Evolutionary conservation across 2,329 filamentous ascomycete genomes (phyloP).

Genomic region (Pestalotiopsis sp.): DNA sequence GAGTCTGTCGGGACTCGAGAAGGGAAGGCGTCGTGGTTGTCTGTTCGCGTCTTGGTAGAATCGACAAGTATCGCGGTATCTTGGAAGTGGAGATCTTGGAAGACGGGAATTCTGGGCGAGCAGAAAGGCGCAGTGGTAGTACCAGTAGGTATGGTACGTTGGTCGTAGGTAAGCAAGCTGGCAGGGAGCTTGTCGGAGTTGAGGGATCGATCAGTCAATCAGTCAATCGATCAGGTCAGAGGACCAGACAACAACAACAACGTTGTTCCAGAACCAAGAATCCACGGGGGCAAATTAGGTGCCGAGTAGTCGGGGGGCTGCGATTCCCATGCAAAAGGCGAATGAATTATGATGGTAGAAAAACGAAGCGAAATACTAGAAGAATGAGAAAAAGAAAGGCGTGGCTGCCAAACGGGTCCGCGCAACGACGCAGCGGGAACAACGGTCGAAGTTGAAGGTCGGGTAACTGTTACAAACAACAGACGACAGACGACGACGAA

Average conservation of each 20-base stretch:
- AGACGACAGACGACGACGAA: background rate
- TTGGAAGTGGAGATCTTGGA: constrained; percentile 10
- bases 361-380: background rate
- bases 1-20: background rate
- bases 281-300: background rate
- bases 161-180: background rate
- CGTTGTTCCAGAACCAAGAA: background rate
- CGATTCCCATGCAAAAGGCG: background rate
- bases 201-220: background rate
- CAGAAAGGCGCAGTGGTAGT: background rate
- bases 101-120: background rate
- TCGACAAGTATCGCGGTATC: constrained; percentile 16
- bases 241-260: background rate
- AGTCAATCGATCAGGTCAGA: background rate
- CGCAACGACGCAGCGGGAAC: background rate
- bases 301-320: background rate
- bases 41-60: constrained; percentile 13
- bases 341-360: constrained; percentile 2
- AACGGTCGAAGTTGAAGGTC: constrained; percentile 4
- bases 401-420: background rate
- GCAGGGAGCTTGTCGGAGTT: background rate
- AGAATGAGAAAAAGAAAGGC: background rate
- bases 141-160: background rate
- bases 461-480: background rate
- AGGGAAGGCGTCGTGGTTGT: constrained; percentile 12